Evolutionary conservation across 768 basidiomycete species (phyloP), one percentile per base, ranked within the genome.

Genomic region (Coprinellus aureogranulatus): DNA sequence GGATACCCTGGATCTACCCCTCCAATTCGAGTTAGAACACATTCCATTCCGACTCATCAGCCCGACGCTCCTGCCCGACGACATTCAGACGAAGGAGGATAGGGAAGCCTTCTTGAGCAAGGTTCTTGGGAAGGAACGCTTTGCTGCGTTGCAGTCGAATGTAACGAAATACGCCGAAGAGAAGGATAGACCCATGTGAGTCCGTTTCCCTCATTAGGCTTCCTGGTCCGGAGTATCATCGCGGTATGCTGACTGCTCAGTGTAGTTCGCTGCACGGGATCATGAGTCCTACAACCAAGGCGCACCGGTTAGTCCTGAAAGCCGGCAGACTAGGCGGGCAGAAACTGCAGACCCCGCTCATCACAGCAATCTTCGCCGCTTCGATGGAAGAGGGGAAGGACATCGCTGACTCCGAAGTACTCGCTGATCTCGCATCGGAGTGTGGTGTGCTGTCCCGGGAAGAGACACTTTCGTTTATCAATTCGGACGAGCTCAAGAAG

Each of bases 271-370:
- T 84, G 64, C 77, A 75, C 16, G 89, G 89, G 20, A 75, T 77
- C 14, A 76, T 92, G 60, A 77, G 81, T 53, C 82, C 84, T 64
- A 88, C 90, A n/a, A 84, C 78, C 37, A 73, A 77, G 20, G 87
- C 87, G 9, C 91, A 92, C 68, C 81, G 90, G 11, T 75, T 94
- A 26, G 77, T 86, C 28, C 81, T 82, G 55, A 88, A 89, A 65
- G 89, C 90, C 1, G 87, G 77, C 67, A 70, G 77, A 60, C 59
- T 83, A 20, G 86, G 86, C 18, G 88, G 89, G 0, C 80, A 85
- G 67, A 67, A 76, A 11, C 65, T 81, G 31, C 90, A 92, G 68
- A 67, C 82, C 5, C 76, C 81, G 1, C 63, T 86, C 41, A 73
- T 89, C 42, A 77, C 78, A 25, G 76, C 75, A 22, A 69, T 91